Evolutionary conservation across 768 basidiomycete genomes (phyloP), one percentile per base, ranked within the genome.

Genomic region (Lyophyllum semitale): DNA sequence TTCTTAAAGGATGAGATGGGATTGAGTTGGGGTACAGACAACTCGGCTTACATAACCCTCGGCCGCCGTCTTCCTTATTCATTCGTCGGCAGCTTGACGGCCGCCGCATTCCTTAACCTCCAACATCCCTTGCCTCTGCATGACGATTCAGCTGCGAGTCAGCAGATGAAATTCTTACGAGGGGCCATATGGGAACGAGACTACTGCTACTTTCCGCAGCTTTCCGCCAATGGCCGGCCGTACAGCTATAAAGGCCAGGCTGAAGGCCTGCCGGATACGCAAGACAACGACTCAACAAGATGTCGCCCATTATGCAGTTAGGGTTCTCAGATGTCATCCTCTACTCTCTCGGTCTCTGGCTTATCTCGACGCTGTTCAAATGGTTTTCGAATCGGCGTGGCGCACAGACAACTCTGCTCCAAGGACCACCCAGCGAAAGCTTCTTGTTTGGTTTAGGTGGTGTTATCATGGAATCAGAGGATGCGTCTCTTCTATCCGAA

Each of bases 371-470:
- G 44, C 4, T 61, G 17, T 15, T 50, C 22, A 42, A 30, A 35
- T 30, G 15, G 13, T 7, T 58, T 29, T 43, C 55, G 1, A 29
- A 15, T 1, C 41, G 49, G 52, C 55, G 46, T 30, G 53, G 44
- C 1, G 18, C 45, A 11, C 52, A 51, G 33, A 67, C 68, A 0
- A 80, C 77, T 0, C 67, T 59, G 7, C 71, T 84, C 30, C 59
- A 63, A 2, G 81, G 80, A 0, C 84, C 83, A 2, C 66, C 66
- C 1, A 72, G 71, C 40, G 63, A 60, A 29, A 82, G 73, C 54
- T 68, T 73, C 47, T 22, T 82, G 15, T 77, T 78, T 51, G 83
- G 83, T 15, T 51, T 71, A 26, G 63, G 63, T 22, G 64, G 65
- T 15, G 48, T 67, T 26, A 51, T 77, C 8, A 59, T 61, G 32